phyloP scores from a whole-genome alignment of 129 eudicot species.

The Solidago caesia region DNA sequence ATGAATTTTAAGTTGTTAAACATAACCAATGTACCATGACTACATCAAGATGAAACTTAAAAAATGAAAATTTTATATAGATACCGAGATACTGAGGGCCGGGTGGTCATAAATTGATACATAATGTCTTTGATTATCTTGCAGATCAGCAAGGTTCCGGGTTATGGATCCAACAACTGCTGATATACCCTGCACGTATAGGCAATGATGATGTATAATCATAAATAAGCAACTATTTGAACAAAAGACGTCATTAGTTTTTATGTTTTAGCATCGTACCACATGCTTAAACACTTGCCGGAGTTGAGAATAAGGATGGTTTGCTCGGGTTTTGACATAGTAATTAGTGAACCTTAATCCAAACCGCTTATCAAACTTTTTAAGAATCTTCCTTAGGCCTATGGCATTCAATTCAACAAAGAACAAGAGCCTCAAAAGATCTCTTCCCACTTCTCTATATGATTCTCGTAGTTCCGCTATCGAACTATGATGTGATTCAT shows the following conservation, averaged over 20 bases:
- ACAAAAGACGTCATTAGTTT: not conserved
- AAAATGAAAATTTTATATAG: not conserved
- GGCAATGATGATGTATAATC: not conserved
- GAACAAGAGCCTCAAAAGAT: slow-evolving; percentile 56
- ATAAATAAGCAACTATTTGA: slow-evolving; percentile 1
- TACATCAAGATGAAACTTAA: not conserved
- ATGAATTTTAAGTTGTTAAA: not conserved
- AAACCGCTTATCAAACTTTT: slow-evolving; percentile 62
- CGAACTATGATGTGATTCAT: slow-evolving; percentile 33
- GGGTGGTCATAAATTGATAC: slow-evolving; percentile 62
- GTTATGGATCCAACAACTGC: slow-evolving; percentile 67
- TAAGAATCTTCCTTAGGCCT: slow-evolving; percentile 61
- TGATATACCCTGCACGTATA: slow-evolving; percentile 53
- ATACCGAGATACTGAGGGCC: slow-evolving; percentile 41
- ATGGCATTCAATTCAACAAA: slow-evolving; percentile 65
- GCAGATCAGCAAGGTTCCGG: slow-evolving; percentile 50
- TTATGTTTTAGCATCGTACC: slow-evolving; percentile 31
- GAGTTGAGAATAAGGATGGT: slow-evolving; percentile 71
- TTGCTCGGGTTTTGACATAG: slow-evolving; percentile 65
- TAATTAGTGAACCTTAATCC: slow-evolving; percentile 55
- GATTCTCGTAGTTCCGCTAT: slow-evolving; percentile 40
- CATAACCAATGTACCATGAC: not conserved
- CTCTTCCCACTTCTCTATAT: slow-evolving; percentile 54
- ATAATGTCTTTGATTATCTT: slow-evolving; percentile 36
- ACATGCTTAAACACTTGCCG: slow-evolving; percentile 66